Evolutionary conservation across 2,329 filamentous ascomycete species (phyloP).

Genomic region (Aspergillus carbonarius): DNA sequence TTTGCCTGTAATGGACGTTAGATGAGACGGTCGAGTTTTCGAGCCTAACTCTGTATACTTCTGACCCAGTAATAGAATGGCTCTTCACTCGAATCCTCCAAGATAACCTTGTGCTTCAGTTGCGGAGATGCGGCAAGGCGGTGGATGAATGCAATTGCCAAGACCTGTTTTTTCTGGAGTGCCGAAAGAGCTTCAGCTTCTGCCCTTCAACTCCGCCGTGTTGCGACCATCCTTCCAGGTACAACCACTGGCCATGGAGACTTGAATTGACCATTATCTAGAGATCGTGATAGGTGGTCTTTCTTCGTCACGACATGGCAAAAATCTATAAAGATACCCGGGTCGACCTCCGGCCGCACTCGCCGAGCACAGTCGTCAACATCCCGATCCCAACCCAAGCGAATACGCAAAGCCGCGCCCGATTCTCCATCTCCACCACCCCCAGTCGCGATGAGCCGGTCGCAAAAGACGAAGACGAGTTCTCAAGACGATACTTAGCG

Average conservation of each 20-base stretch:
- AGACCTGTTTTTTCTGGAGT: conserved; percentile 38
- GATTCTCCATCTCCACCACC: conserved; percentile 49
- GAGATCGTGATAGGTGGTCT: conserved; percentile 22
- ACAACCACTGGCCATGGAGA: conserved; percentile 32
- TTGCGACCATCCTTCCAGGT: conserved; percentile 18
- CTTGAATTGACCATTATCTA: conserved; percentile 26
- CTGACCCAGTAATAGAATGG: too few species aligned
- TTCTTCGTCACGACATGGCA: conserved; percentile 54
- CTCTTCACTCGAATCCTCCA: background rate
- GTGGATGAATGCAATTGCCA: conserved; percentile 22
- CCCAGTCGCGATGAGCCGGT: conserved; percentile 39
- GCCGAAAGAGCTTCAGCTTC: conserved; percentile 25
- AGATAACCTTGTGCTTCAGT: background rate
- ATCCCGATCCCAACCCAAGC: conserved; percentile 61
- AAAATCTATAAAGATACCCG: conserved; percentile 83
- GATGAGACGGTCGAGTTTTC: too few species aligned
- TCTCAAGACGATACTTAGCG: conserved; percentile 71
- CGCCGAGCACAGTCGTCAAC: conserved; percentile 66
- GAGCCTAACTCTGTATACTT: too few species aligned
- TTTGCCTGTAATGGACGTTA: background rate
- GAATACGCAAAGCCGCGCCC: conserved; percentile 46
- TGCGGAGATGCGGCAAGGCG: conserved; percentile 6
- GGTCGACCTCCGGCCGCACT: conserved; percentile 74
- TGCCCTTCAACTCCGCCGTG: conserved; percentile 27
- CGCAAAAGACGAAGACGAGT: conserved; percentile 64